Conservation (phyloP, 805 yeast genomes). For the Starmerella roubikii region DNA sequence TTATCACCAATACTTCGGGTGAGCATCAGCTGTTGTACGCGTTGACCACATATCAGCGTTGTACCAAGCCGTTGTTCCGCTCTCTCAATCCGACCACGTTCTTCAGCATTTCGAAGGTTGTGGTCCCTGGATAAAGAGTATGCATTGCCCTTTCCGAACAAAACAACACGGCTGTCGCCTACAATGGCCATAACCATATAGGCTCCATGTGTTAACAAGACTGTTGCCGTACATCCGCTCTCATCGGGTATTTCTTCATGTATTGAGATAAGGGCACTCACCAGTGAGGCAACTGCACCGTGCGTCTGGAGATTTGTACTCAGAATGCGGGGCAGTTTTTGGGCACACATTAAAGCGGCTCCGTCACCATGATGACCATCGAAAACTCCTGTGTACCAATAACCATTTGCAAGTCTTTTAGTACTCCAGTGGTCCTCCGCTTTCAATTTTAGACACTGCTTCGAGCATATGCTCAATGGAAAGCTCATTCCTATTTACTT, state of each 20-base stretch:
- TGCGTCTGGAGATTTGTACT: not conserved
- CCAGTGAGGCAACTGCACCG: not conserved
- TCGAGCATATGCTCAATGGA: no score
- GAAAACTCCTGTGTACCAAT: constrained; percentile 11
- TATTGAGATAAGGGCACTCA: constrained; percentile 3
- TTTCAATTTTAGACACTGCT: no score
- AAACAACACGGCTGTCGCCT: constrained; percentile 14
- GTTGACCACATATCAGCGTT: constrained; percentile 1
- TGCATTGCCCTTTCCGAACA: constrained; percentile 1
- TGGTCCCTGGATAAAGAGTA: constrained; percentile 12
- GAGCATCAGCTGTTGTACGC: constrained; percentile 71
- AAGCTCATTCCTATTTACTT: no score
- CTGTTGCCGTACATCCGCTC: constrained; percentile 17
- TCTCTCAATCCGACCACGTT: constrained; percentile 4
- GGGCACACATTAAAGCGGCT: constrained; percentile 12
- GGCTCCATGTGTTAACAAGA: constrained; percentile 1
- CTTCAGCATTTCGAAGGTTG: constrained; percentile 1
- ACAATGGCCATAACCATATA: constrained; percentile 11
- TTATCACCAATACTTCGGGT: constrained; percentile 74
- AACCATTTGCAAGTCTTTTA: constrained; percentile 1
- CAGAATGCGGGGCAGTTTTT: constrained; percentile 4
- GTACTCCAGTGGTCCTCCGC: constrained; percentile 3
- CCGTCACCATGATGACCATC: constrained; percentile 17
- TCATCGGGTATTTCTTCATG: constrained; percentile 2
- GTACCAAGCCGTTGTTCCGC: not conserved